Evolutionary conservation across 768 basidiomycete species (phyloP).

Genomic region (Rhodotorula sphaerocarpa): DNA sequence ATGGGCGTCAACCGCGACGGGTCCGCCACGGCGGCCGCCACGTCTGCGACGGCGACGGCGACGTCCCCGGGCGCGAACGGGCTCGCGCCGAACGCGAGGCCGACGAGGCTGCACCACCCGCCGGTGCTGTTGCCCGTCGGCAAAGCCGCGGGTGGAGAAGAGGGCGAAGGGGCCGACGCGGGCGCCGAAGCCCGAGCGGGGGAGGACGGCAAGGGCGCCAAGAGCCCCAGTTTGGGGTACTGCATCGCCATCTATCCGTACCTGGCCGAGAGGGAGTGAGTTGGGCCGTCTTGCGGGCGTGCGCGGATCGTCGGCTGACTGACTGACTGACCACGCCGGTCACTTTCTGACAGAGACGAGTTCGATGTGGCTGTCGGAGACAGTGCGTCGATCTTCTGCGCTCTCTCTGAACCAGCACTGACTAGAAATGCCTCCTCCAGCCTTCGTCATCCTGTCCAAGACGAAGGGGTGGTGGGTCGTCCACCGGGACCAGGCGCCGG

Average conservation of each 20-base stretch:
- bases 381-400: slow-evolving; percentile 43
- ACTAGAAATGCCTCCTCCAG: slow-evolving; percentile 2
- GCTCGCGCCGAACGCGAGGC: slow-evolving; percentile 28
- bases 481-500: slow-evolving; percentile 80
- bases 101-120: slow-evolving; percentile 42
- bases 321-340: not conserved
- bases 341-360: slow-evolving; percentile 54
- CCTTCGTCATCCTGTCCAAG: slow-evolving; percentile 39
- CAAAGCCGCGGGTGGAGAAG: slow-evolving; percentile 27
- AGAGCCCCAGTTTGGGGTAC: slow-evolving; percentile 48
- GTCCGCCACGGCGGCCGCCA: not conserved
- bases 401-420: not conserved
- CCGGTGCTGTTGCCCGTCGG: slow-evolving; percentile 42
- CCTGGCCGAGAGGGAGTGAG: slow-evolving; percentile 79
- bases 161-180: slow-evolving; percentile 21
- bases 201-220: not conserved
- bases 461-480: slow-evolving; percentile 99
- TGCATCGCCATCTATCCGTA: slow-evolving; percentile 98
- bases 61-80: slow-evolving; percentile 29
- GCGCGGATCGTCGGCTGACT: not conserved
- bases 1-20: slow-evolving; percentile 35
- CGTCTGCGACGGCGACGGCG: too few species aligned
- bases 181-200: slow-evolving; percentile 11
- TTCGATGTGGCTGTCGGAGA: slow-evolving; percentile 88
- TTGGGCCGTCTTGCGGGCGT: not conserved